Evolutionary conservation across 73 alveolate genomes (phyloP).

Genomic region (Stentor coeruleus): DNA sequence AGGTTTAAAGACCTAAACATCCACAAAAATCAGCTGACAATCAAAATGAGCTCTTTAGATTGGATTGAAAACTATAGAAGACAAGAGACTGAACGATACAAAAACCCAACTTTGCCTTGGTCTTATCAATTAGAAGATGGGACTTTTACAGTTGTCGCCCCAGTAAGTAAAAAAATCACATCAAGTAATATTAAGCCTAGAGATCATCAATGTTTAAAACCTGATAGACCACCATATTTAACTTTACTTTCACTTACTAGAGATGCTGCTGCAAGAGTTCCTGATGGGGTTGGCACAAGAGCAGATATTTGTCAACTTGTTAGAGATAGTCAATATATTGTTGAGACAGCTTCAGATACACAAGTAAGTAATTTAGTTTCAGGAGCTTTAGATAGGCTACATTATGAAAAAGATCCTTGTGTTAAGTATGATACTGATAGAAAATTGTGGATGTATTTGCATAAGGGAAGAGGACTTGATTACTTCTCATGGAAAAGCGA

Average conservation of each 20-base stretch:
- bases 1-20: constrained; percentile 79
- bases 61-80: constrained; percentile 71
- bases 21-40: constrained; percentile 79
- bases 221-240: constrained; percentile 90
- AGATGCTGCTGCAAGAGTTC: constrained; percentile 97
- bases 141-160: constrained; percentile 91
- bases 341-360: constrained; percentile 71
- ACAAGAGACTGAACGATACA: constrained; percentile 90
- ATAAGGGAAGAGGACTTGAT: constrained; percentile 84
- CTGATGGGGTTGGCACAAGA: constrained; percentile 98
- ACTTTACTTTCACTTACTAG: constrained; percentile 91
- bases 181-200: constrained; percentile 81
- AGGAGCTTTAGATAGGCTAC: constrained; percentile 98
- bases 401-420: constrained; percentile 96
- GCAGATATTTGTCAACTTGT: constrained; percentile 92
- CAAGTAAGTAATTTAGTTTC: constrained; percentile 80
- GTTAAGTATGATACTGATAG: constrained; percentile 94
- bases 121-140: constrained; percentile 82
- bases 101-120: constrained; percentile 93
- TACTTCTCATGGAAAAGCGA: constrained; percentile 80
- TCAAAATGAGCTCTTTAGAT: constrained; percentile 46
- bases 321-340: constrained; percentile 84
- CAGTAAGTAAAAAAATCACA: constrained; percentile 77
- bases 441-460: constrained; percentile 95
- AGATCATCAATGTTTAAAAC: constrained; percentile 89